Percentiles rank a stretch among this genome's conserved stretches.
phyloP scores from a whole-genome alignment of 805 yeast species.

The Grigorovia transvaalensis region DNA sequence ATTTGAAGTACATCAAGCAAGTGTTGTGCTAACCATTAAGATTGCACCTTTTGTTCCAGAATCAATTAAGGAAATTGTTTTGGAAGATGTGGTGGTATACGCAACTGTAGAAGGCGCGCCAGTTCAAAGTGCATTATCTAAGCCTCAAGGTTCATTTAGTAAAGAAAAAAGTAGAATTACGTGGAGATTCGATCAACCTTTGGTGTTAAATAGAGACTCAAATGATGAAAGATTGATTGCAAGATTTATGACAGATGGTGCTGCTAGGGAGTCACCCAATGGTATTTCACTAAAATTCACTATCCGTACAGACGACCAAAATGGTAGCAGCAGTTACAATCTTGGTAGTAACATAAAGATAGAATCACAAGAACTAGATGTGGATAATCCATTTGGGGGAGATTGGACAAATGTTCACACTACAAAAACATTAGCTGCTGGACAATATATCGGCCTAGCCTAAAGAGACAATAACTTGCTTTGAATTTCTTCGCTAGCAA shows the following conservation, averaged over 20 bases:
- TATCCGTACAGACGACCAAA: constrained; percentile 22
- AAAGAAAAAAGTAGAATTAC: constrained; percentile 77
- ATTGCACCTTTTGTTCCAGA: constrained; percentile 29
- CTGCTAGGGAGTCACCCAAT: constrained; percentile 58
- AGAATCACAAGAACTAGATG: constrained; percentile 27
- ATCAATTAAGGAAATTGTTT: constrained; percentile 23
- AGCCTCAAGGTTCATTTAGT: constrained; percentile 87
- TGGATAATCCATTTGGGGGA: constrained; percentile 32
- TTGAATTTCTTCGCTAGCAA: background rate
- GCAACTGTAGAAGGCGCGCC: constrained; percentile 56
- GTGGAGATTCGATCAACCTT: constrained; percentile 55
- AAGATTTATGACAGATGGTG: constrained; percentile 67
- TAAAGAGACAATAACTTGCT: constrained; percentile 2
- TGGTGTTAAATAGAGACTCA: constrained; percentile 27
- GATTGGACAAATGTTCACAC: constrained; percentile 29
- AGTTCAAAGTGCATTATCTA: constrained; percentile 67
- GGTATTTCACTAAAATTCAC: constrained; percentile 66
- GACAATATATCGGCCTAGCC: constrained; percentile 29
- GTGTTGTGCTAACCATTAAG: constrained; percentile 62
- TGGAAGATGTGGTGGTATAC: constrained; percentile 32
- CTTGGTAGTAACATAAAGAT: constrained; percentile 37
- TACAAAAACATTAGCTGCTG: constrained; percentile 29
- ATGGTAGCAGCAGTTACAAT: constrained; percentile 27
- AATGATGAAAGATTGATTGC: constrained; percentile 68
- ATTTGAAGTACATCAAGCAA: constrained; percentile 73